phyloP scores from a whole-genome alignment of 495 filamentous ascomycete genomes.

The Tetracladium setigerum region DNA sequence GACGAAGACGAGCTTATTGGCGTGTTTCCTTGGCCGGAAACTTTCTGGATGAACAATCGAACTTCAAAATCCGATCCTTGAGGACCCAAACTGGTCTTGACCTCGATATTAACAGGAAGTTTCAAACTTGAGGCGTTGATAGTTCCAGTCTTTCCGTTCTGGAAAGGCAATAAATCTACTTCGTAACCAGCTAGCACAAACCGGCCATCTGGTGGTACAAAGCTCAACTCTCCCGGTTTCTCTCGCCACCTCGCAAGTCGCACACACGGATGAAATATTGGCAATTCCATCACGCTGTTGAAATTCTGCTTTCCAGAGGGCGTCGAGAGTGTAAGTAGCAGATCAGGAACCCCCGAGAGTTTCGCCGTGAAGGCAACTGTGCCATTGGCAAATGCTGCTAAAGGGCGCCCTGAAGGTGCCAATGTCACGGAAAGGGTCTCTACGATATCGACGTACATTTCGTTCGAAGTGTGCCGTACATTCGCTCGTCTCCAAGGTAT shows the following conservation, averaged over 20 bases:
- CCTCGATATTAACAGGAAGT: constrained; percentile 72
- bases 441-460: constrained; percentile 93
- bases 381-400: constrained; percentile 82
- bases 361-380: constrained; percentile 94
- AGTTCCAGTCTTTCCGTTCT: constrained; percentile 21
- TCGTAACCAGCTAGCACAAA: constrained; percentile 94
- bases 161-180: constrained; percentile 74
- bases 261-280: constrained; percentile 95
- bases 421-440: constrained; percentile 82
- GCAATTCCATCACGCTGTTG: constrained; percentile 67
- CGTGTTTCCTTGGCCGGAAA: constrained; percentile 41
- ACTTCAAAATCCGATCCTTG: constrained; percentile 84
- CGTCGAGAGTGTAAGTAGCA: constrained; percentile 70
- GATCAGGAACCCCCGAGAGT: constrained; percentile 87
- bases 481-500: constrained; percentile 84
- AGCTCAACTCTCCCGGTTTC: constrained; percentile 81
- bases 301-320: constrained; percentile 71
- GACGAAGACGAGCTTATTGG: constrained; percentile 14
- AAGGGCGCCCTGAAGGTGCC: constrained; percentile 78
- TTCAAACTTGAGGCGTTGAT: constrained; percentile 53
- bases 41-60: constrained; percentile 59
- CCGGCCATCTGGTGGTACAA: constrained; percentile 91
- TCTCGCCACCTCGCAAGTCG: constrained; percentile 79
- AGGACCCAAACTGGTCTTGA: constrained; percentile 69
- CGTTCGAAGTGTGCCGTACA: constrained; percentile 92